These are phyloP conservation scores for Rhodomyrtus psidioides DNA, from an alignment of 441 rosid species.

Conservation along the genomic window DNA sequence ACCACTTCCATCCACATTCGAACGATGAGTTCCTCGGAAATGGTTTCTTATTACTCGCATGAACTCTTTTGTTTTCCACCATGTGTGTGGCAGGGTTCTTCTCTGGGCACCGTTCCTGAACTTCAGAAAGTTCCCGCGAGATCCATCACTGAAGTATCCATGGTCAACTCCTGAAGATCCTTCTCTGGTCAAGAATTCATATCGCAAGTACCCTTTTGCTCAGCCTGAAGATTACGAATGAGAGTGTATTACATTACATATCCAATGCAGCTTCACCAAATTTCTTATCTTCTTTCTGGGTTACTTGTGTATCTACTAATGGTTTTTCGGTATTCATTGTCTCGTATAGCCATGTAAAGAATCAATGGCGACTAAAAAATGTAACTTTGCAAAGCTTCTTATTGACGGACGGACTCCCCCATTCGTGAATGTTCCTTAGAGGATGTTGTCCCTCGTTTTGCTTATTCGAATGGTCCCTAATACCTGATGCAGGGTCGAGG, in stretches of 20 bases:
- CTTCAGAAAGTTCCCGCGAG: constrained; percentile 82
- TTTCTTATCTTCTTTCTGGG: neutral
- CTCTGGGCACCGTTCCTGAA: constrained; percentile 86
- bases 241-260: neutral
- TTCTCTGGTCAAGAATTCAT: constrained; percentile 36
- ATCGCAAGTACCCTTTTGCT: constrained; percentile 66
- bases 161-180: constrained; percentile 77
- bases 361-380: neutral
- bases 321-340: neutral
- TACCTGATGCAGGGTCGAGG: neutral
- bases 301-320: neutral
- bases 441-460: neutral
- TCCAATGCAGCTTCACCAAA: neutral
- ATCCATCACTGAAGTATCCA: constrained; percentile 76
- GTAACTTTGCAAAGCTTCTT: neutral
- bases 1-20: neutral
- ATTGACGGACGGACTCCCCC: neutral
- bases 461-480: neutral
- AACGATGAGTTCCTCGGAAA: neutral
- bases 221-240: constrained; percentile 71
- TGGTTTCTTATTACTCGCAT: neutral
- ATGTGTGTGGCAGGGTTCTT: constrained; percentile 30
- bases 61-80: neutral
- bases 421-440: neutral
- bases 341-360: neutral